Conservation (phyloP, 495 filamentous ascomycete genomes). For the Aspergillus sparsus region DNA sequence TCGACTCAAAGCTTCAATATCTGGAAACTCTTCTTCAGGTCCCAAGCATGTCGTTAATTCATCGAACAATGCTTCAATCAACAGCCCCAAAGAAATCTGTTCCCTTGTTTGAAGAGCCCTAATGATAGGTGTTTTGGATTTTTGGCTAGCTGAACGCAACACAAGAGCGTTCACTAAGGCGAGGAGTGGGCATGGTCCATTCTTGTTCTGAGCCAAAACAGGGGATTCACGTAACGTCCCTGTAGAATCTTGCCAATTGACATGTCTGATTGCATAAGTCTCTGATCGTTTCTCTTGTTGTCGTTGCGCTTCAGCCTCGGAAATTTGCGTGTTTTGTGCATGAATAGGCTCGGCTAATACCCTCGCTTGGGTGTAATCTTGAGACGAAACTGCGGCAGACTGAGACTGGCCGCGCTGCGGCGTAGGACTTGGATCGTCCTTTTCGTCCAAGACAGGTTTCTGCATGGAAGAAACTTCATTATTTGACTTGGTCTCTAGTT, state of each 20-base stretch:
- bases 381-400: constrained; percentile 16
- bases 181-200: constrained; percentile 91
- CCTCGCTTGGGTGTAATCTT: constrained; percentile 5
- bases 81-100: constrained; percentile 79
- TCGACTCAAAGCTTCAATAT: constrained; percentile 80
- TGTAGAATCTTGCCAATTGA: constrained; percentile 58
- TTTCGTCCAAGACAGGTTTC: constrained; percentile 13
- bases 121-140: constrained; percentile 65
- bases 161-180: constrained; percentile 92
- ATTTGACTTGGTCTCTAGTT: constrained; percentile 12
- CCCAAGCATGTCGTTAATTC: constrained; percentile 72
- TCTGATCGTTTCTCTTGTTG: constrained; percentile 55
- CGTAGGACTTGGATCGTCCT: neutral
- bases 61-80: constrained; percentile 87
- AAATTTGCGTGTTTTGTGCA: constrained; percentile 19
- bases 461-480: constrained; percentile 21
- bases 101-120: constrained; percentile 76
- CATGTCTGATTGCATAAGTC: constrained; percentile 70
- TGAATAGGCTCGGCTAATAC: constrained; percentile 11
- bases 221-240: constrained; percentile 61
- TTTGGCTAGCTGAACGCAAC: constrained; percentile 72
- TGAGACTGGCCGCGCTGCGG: constrained; percentile 12
- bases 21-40: constrained; percentile 65
- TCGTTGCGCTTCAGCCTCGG: constrained; percentile 39
- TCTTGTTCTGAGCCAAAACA: constrained; percentile 86